Percentiles rank a stretch among this genome's conserved stretches.
Evolutionary conservation across 345 rosid species (phyloP).

Genomic region (Erodium maritimum): DNA sequence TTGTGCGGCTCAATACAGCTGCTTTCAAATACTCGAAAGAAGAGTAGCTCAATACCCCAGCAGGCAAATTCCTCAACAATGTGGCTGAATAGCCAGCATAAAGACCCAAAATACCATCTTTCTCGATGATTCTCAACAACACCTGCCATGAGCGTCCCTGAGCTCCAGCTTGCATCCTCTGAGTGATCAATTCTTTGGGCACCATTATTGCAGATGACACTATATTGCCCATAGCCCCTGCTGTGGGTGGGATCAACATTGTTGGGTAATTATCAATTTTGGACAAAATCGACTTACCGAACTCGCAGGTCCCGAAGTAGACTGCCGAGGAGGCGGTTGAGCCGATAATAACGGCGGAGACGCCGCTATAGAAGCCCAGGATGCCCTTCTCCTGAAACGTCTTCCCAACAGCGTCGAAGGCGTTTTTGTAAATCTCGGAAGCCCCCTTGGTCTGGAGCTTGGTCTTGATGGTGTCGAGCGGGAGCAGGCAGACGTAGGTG

Average conservation of each 20-base stretch:
- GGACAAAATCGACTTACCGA: conserved; percentile 74
- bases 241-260: conserved; percentile 79
- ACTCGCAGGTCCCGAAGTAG: conserved; percentile 90
- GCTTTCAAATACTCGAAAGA: conserved; percentile 85
- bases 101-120: conserved; percentile 78
- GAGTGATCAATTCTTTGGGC: conserved; percentile 82
- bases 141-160: conserved; percentile 78
- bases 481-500: conserved; percentile 74
- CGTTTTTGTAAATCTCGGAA: conserved; percentile 44
- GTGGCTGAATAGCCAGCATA: conserved; percentile 91
- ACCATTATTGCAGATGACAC: conserved; percentile 93
- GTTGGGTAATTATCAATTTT: conserved; percentile 50
- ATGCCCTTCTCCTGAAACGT: conserved; percentile 72
- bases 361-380: conserved; percentile 77
- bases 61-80: conserved; percentile 73
- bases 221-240: conserved; percentile 93
- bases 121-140: conserved; percentile 54
- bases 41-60: conserved; percentile 86
- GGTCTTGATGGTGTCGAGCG: conserved; percentile 82
- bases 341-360: conserved; percentile 87
- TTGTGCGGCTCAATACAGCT: conserved; percentile 50
- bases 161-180: conserved; percentile 86
- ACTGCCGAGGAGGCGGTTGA: conserved; percentile 82
- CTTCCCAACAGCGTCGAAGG: conserved; percentile 59
- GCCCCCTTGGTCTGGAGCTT: conserved; percentile 90